A percentile compares a stretch with the other conserved stretches of the same genome.
These are phyloP conservation scores for Fabrea salina DNA, from an alignment of 169 alveolate species.

Conservation along the genomic window DNA sequence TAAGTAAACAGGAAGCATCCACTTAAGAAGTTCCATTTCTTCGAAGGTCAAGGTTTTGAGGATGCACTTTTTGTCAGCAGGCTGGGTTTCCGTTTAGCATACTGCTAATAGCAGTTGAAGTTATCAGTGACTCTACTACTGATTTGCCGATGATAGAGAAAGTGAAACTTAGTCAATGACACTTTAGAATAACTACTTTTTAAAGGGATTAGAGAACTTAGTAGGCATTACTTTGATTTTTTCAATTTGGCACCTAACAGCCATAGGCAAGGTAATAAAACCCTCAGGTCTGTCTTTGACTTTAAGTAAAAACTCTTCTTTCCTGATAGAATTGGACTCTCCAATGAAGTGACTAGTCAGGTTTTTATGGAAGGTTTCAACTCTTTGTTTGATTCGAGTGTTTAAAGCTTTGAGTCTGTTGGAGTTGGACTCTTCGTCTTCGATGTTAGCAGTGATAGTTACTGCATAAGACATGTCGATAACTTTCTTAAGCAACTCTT, in stretches of 20 bases:
- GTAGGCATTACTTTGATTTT: constrained; percentile 2
- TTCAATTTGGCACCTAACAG: background rate
- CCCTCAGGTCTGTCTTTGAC: constrained; percentile 8
- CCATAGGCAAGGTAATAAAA: background rate
- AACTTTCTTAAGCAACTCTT: background rate
- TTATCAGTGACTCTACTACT: no score
- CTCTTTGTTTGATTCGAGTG: constrained; percentile 6
- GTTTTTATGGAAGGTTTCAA: background rate
- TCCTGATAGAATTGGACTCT: background rate
- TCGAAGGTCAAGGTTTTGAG: no score
- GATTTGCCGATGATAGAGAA: no score
- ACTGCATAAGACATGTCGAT: background rate
- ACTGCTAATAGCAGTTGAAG: no score
- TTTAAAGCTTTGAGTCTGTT: background rate
- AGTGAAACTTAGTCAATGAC: no score
- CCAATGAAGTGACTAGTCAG: background rate
- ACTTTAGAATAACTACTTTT: no score
- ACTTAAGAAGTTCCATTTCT: no score
- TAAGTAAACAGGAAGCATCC: no score
- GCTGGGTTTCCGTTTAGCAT: no score
- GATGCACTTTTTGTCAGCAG: no score
- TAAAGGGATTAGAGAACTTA: constrained; percentile 13
- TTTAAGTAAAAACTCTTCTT: background rate
- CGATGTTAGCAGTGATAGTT: background rate
- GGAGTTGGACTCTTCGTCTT: background rate